Conservation (phyloP, 352 stramenopile genomes). For the Globisporangium carolinianum region DNA sequence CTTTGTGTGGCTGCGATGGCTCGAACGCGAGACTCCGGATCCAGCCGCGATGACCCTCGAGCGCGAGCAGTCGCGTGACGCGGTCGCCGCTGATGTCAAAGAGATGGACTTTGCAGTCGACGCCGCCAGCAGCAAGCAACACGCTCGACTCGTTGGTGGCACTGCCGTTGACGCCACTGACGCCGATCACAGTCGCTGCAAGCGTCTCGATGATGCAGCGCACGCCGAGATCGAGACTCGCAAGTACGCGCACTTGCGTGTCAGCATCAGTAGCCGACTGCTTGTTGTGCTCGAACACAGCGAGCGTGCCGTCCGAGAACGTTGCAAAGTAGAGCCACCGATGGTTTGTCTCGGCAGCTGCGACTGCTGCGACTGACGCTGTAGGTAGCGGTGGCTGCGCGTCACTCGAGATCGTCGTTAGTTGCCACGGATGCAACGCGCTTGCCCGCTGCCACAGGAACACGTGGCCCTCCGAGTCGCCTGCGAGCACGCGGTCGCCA, state of each 20-base stretch:
- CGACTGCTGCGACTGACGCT: conserved; percentile 33
- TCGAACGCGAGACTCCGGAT: conserved; percentile 61
- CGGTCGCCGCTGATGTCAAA: conserved; percentile 28
- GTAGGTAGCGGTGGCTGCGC: conserved; percentile 17
- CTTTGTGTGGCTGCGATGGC: background rate
- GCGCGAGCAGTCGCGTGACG: conserved; percentile 27
- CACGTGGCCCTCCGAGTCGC: conserved; percentile 55
- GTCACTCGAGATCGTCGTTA: conserved; percentile 10
- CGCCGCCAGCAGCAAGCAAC: conserved; percentile 53
- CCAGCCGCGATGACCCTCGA: conserved; percentile 64
- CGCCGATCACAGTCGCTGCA: conserved; percentile 13
- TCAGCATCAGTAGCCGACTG: background rate
- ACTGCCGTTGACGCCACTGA: background rate
- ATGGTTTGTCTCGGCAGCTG: conserved; percentile 18
- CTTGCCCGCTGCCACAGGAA: conserved; percentile 31
- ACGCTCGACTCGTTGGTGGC: conserved; percentile 16
- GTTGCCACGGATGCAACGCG: conserved; percentile 11
- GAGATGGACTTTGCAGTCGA: conserved; percentile 62
- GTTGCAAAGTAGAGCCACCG: conserved; percentile 31
- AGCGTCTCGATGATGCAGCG: conserved; percentile 53
- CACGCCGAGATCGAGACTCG: conserved; percentile 23
- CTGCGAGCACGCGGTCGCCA: conserved; percentile 33
- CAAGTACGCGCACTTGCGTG: conserved; percentile 9
- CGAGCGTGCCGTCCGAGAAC: conserved; percentile 44
- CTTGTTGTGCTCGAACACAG: conserved; percentile 24